Base-by-base conservation (phyloP, 768 basidiomycete species). In the Kockovaella imperatae region DNA sequence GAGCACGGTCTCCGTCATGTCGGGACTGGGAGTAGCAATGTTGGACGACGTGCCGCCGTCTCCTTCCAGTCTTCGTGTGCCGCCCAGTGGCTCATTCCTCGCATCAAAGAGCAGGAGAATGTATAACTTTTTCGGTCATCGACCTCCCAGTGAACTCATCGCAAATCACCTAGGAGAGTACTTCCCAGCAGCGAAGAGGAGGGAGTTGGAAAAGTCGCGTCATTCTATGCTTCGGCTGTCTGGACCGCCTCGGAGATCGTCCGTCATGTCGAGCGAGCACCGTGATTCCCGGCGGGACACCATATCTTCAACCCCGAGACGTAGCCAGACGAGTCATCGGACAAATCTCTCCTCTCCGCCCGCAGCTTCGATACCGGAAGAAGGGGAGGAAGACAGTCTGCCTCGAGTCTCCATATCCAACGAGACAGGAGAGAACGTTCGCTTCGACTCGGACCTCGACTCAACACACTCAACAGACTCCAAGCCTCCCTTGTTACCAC, bases 61-160 rank as follows among this genome's bases (percentile, higher is more conserved):
- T 8, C 80, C 80, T 4, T 50, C 61, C 8, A 49, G 55, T 4
- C 36, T 47, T 15, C 54, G 61, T 23, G 68, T 68, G n/a, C 72
- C 72, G 5, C 62, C 67, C 1, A 57, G 67, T 4, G 67, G 60
- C 10, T 67, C 64, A 18, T 71, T 73, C 59, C 63, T 73, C 21
- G 57, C 57, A 7, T 60, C 44, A 21, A 62, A 62, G 39, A 62
- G 25, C 10, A 24, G 65, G 21, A 69, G 65, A 49, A 70, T 73
- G 57, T 70, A 73, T 71, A 90, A 89, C 76, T 99, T 97, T 77
- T 93, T 96, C 59, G 95, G 93, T 14, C 95, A 96, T 63, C 85
- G 95, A 32, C 95, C 95, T 0, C 91, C 95, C 0, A 88, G 86
- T 73, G 95, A 97, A 71, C 81, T 97, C 54, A 97, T 97, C 74